Evolutionary conservation across 2,329 filamentous ascomycete species (phyloP), one percentile per base, ranked within the genome.

Genomic region (Exophiala aquamarina): DNA sequence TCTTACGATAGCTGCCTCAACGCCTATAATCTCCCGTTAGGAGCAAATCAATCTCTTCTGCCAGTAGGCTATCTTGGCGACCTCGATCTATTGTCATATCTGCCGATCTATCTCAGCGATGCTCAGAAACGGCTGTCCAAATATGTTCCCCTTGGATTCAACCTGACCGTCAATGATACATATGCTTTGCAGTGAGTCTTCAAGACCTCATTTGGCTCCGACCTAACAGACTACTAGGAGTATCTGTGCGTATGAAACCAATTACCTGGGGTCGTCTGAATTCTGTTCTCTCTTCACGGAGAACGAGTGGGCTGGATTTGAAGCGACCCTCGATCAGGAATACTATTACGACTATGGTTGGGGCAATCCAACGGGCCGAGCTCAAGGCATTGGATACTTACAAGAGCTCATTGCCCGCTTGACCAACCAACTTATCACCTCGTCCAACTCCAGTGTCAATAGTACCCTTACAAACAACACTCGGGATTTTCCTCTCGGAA

Each of bases 221-320:
- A 43, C n/a, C 51, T 31, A 44, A 49, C 52, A 65, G 64, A 17
- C 65, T 26, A 69, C 64, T 66, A 55, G 48, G 34, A 78, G 70
- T 52, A 67, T 78, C 41, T 82, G 78, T 54, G 72, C 75, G 2
- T 81, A 81, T 55, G 78, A 81, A 59, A 66, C 64, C 37, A 72
- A 65, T 29, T 76, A 72, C 52, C 67, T 79, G 13, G 74, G 74
- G 15, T 62, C 61, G 46, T 78, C 73, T 3, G 67, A 73, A 23
- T 80, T 79, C 62, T 80, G 77, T 63, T 54, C 59, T 15, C 67
- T 79, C 19, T 80, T 81, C 63, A 79, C 76, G 1, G 66, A 70
- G 35, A 70, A 76, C 39, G 77, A 81, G 58, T 81, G 77, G 77
- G 62, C 67, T 15, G 75, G 73, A 14, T 81, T 76, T 56, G 77